Percentiles rank a stretch among this genome's conserved stretches.
Conservation (phyloP, 2,329 filamentous ascomycete genomes). For the Dissoconium aciculare region DNA sequence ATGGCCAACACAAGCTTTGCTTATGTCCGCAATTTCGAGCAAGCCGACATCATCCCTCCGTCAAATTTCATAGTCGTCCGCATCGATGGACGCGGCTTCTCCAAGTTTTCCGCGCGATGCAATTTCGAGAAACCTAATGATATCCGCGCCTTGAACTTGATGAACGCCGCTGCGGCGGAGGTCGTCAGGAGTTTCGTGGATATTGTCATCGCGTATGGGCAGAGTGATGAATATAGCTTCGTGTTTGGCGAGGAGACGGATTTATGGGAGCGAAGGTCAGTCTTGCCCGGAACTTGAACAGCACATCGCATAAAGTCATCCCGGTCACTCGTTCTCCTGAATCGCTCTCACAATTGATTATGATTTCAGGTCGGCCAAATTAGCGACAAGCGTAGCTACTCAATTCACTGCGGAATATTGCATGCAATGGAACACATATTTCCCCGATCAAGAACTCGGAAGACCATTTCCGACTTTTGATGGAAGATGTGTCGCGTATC, state of each 20-base stretch:
- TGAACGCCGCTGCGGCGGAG: slow-evolving; percentile 82
- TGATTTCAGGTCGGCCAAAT: slow-evolving; percentile 64
- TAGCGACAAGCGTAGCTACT: slow-evolving; percentile 79
- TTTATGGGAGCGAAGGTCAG: slow-evolving; percentile 58
- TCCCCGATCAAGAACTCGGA: slow-evolving; percentile 54
- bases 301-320: too few relatives aligned
- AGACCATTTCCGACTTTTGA: slow-evolving; percentile 79
- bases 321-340: too few relatives aligned
- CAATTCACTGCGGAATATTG: slow-evolving; percentile 90
- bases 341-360: too few relatives aligned
- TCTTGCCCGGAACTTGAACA: too few relatives aligned
- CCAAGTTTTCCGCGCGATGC: slow-evolving; percentile 50
- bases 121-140: slow-evolving; percentile 88
- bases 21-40: slow-evolving; percentile 86
- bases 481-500: slow-evolving; percentile 80
- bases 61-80: slow-evolving; percentile 95
- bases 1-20: slow-evolving; percentile 53
- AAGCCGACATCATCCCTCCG: slow-evolving; percentile 60
- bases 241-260: slow-evolving; percentile 46
- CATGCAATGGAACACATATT: slow-evolving; percentile 58
- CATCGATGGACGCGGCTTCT: slow-evolving; percentile 87
- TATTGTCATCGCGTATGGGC: slow-evolving; percentile 74
- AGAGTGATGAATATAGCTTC: slow-evolving; percentile 85
- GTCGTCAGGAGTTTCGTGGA: slow-evolving; percentile 76
- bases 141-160: slow-evolving; percentile 67